Base-by-base conservation (phyloP, 345 rosid species). In the Bruguiera parviflora region DNA sequence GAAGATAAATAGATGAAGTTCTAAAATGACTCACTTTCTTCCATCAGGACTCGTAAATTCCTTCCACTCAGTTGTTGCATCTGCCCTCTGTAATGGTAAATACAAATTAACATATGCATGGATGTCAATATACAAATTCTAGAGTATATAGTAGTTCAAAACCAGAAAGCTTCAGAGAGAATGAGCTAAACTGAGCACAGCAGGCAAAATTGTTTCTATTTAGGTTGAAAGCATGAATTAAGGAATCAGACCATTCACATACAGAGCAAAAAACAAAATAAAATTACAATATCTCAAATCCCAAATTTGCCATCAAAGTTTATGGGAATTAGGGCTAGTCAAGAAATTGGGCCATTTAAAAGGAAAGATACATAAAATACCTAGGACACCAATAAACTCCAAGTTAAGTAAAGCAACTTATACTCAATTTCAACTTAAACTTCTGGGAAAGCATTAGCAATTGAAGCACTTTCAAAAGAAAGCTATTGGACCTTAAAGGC, bases 1-100 rank as follows among this genome's bases (percentile, higher is more conserved):
- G 28, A 25, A 21, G 15, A 22, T n/a, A 22, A 22, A 21, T 22
- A 22, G 29, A 11, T 21, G 16, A n/a, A 27, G 22, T 56, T 21
- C 25, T 21, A 21, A 56, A 61, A 69, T 72, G 58, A 79, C 95
- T 46, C 68, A 95, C 99, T 80, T 88, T 80, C 89, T 90, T 70
- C 99, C 99, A 71, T 95, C 97, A 69, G 93, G 86, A 83, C 99
- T 88, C 6, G 85, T 76, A 78, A 81, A 85, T 82, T 95, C 99
- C 85, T 87, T 92, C 99, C 99, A 95, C 82, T 92, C 87, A 39
- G 97, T 92, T 66, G 87, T 73, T 53, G 96, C 96, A 86, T 95
- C 99, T 67, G 89, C 96, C 73, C 91, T 83, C 99, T 95, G 96
- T 69, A 73, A 79, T 58, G 71, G 63, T 68, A 58, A 59, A 37